These are phyloP conservation scores for Echinosophora koreensis DNA, from an alignment of 306 rosid species.

Conservation along the genomic window DNA sequence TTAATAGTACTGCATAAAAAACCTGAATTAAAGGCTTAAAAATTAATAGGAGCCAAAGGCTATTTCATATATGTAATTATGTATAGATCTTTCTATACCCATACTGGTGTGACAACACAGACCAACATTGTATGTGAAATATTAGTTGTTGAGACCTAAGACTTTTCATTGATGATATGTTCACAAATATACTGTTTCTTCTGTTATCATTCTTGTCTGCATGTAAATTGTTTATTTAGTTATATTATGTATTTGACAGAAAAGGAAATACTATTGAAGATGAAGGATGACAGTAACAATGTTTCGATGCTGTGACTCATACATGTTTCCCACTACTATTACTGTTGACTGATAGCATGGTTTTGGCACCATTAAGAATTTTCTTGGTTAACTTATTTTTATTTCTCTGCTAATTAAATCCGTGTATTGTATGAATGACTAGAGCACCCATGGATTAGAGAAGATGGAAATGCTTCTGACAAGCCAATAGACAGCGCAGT, in stretches of 20 bases:
- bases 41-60: not conserved
- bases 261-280: slow-evolving; percentile 5
- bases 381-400: not conserved
- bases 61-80: not conserved
- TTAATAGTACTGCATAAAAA: not conserved
- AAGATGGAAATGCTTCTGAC: slow-evolving; percentile 91
- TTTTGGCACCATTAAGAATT: slow-evolving; percentile 12
- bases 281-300: not conserved
- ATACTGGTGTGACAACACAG: not conserved
- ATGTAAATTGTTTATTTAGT: slow-evolving; percentile 28
- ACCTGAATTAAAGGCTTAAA: not conserved
- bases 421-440: slow-evolving; percentile 45
- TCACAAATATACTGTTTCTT: slow-evolving; percentile 24
- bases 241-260: slow-evolving; percentile 1
- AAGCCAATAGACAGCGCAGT: slow-evolving; percentile 94
- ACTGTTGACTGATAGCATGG: not conserved
- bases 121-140: slow-evolving; percentile 10
- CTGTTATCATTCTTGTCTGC: slow-evolving; percentile 2
- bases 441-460: slow-evolving; percentile 97
- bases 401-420: slow-evolving; percentile 44
- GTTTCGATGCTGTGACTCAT: slow-evolving; percentile 6
- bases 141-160: not conserved
- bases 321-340: not conserved
- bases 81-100: not conserved
- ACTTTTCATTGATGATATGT: slow-evolving; percentile 1